Base-by-base conservation (phyloP, 768 basidiomycete genomes). In the Paxillus involutus region DNA sequence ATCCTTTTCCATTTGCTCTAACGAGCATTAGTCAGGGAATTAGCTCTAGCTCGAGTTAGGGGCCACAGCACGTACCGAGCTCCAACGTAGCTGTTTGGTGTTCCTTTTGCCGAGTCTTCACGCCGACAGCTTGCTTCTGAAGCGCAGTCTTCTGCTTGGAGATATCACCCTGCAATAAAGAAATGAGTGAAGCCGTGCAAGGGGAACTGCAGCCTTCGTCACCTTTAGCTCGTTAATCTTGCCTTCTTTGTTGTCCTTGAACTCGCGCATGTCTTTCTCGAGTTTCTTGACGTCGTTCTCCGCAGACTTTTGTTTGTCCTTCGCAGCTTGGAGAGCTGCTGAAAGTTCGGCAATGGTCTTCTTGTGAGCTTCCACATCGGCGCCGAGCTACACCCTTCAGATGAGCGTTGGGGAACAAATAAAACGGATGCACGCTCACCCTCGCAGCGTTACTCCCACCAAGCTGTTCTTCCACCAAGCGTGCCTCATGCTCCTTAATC, bases 171-270 rank as follows among this genome's bases (percentile, higher is more conserved):
- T 63, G 1, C 9, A 29, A 32, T 32, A 21, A 24, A 17, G 8
- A 6, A 24, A 44, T 51, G 48, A 44, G 36, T 30, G 21, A 50
- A 30, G 5, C 24, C 16, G 37, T 39, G 7, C 36, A 36, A 11
- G 44, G 16, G 36, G 51, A 26, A 44, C 8, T 6, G 32, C 40
- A 24, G 44, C 44, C 16, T 29, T 26, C 55, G 75, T 44, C 53
- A 90, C 95, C 78, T 95, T 97, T 59, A 98, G 82, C 67, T 98
- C 90, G 16, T 88, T 89, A 51, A 92, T 89, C 73, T 98, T 98
- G 44, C 94, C 93, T 47, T 98, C 97, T 69, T 97, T 97, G 75
- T 99, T 95, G 72, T 95, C 89, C 77, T 97, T 95, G 78, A 99
- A 98, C 75, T 98, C 97, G 51, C 83, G 84, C 94, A 99, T 98